Conservation (phyloP, 768 basidiomycete species). For the Phylloporus arenicola region DNA sequence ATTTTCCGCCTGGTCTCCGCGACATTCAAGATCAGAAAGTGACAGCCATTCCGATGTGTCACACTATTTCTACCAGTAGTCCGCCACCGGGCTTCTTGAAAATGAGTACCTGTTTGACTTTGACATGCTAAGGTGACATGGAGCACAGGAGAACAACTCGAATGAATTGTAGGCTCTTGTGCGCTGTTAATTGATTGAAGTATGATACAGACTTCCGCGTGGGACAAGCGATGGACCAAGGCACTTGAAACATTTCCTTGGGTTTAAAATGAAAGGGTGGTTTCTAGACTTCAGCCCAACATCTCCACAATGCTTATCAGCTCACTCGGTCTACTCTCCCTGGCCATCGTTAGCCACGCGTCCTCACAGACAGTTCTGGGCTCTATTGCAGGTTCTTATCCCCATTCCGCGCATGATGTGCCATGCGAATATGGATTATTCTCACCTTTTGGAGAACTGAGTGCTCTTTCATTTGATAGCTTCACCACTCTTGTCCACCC, state of each 20-base stretch:
- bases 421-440: slow-evolving; percentile 20
- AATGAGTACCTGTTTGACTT: background rate
- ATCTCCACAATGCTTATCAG: background rate
- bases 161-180: background rate
- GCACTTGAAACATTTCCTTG: too few relatives aligned
- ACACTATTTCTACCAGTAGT: too few relatives aligned
- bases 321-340: background rate
- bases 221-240: too few relatives aligned
- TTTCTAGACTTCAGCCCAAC: background rate
- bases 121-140: background rate
- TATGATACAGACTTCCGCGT: too few relatives aligned
- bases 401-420: background rate
- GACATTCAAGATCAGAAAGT: too few relatives aligned
- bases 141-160: background rate
- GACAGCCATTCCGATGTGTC: too few relatives aligned
- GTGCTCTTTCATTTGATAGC: slow-evolving; percentile 20
- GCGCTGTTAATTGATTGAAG: too few relatives aligned
- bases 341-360: background rate
- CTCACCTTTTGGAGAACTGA: slow-evolving; percentile 28
- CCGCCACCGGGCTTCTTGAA: too few relatives aligned
- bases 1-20: too few relatives aligned
- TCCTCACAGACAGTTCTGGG: background rate
- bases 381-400: background rate
- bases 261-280: background rate
- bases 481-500: slow-evolving; percentile 41